Base-by-base conservation (phyloP, 768 basidiomycete genomes). In the Udeniomyces megalosporus region DNA sequence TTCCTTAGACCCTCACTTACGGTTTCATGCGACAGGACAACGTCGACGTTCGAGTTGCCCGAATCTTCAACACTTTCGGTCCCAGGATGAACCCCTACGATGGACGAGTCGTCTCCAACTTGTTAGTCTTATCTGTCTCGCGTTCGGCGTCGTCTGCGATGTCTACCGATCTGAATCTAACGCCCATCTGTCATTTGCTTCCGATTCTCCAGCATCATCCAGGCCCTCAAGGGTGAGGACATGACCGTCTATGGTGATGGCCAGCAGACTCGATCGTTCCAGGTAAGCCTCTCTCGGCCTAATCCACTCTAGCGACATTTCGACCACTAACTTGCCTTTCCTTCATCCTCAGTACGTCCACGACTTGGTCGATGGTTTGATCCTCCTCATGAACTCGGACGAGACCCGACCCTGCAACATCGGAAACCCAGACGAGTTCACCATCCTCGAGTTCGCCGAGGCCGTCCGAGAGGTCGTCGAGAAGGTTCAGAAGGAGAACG, bases 31-130 rank as follows among this genome's bases (percentile, higher is more conserved):
- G 86, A 62, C 95, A 95, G 73, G 90, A 97, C 71, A 83, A 84
- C 60, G 92, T 99, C 64, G 88, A 96, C 68, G 88, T 97, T 58
- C 84, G 92, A 60, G 92, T 99, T 46, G 92, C 92, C 2, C 87
- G 95, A 67, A 99, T 99, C 69, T 99, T 99, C 80, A 99, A 99
- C 74, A 91, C 89, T 24, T 93, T 66, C 66, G 70, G 70, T 68
- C 69, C 72, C 54, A 71, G 69, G 61, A 72, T 95, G 92, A 95
- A 95, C 77, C 89, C 92, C 7, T 81, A 82, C 71, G 95, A 97
- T 71, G 95, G 95, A 15, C 88, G 95, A 62, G 92, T 99, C 67
- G 95, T 99, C 29, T 93, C 90, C 71, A 99, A 99, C 77, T 99
- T 99, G 75, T 53, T 53, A 12, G 51, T 53, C 29, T 28, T n/a